phyloP scores from a whole-genome alignment of 768 basidiomycete genomes.

The Trametes cinnabarina region DNA sequence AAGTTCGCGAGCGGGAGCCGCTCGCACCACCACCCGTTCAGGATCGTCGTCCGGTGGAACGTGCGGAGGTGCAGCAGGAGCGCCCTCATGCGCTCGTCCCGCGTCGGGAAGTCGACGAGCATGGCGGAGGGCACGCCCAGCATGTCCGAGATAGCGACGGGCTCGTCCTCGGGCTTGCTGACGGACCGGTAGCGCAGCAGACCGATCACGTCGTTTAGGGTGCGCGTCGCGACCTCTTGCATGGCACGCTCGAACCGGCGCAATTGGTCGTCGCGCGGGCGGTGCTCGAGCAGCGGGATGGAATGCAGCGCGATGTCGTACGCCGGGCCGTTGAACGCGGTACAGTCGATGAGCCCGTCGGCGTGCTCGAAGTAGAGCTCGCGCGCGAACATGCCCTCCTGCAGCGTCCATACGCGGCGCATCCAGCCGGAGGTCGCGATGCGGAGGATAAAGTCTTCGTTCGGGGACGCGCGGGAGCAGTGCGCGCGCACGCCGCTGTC shows the following conservation, averaged over 20 bases:
- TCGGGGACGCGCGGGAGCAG: background rate
- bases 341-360: constrained; percentile 1
- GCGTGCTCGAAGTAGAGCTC: constrained; percentile 5
- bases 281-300: background rate
- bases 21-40: background rate
- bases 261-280: background rate
- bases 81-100: background rate
- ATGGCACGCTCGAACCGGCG: background rate
- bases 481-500: background rate
- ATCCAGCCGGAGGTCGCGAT: constrained; percentile 10
- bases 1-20: background rate
- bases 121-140: background rate
- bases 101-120: background rate
- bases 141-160: constrained; percentile 7
- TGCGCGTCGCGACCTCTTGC: background rate
- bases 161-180: constrained; percentile 7
- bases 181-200: background rate
- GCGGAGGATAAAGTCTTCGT: background rate
- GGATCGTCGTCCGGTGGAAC: background rate
- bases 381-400: constrained; percentile 10
- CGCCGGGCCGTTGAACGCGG: background rate
- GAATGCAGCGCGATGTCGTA: background rate
- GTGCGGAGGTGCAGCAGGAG: background rate
- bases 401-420: constrained; percentile 13
- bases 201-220: background rate